Evolutionary conservation across 2,329 filamentous ascomycete species (phyloP).

Genomic region (Diaporthe capsici): DNA sequence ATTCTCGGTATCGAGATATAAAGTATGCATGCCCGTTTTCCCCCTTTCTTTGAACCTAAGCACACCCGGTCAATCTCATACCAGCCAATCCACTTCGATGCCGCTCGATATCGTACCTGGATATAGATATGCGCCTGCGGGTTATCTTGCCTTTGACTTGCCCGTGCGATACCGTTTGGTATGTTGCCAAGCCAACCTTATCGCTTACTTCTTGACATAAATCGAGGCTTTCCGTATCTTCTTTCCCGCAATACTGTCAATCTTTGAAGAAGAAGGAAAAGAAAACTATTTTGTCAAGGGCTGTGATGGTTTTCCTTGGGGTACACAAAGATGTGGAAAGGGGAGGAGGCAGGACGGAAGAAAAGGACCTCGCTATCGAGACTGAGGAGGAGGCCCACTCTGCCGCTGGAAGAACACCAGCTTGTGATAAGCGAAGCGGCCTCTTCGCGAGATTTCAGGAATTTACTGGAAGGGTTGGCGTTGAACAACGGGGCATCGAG

Average conservation of each 20-base stretch:
- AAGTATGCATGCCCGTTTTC: background rate
- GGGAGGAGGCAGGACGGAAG: conserved; percentile 13
- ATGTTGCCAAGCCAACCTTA: conserved; percentile 21
- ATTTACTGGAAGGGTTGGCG: conserved; percentile 73
- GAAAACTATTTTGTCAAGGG: background rate
- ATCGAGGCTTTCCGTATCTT: background rate
- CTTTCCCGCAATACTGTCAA: background rate
- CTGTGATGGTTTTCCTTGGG: background rate
- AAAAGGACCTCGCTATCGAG: conserved; percentile 27
- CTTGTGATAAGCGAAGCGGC: conserved; percentile 38
- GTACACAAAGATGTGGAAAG: conserved; percentile 9
- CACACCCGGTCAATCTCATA: background rate
- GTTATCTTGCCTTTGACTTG: conserved; percentile 11
- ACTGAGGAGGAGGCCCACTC: background rate
- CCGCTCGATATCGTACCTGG: background rate
- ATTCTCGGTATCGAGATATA: background rate
- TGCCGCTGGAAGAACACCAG: background rate
- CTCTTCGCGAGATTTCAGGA: conserved; percentile 65
- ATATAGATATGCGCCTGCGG: background rate
- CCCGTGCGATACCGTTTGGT: background rate
- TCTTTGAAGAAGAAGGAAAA: background rate
- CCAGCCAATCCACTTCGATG: background rate
- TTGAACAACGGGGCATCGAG: conserved; percentile 84
- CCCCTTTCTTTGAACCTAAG: background rate
- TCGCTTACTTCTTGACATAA: background rate